phyloP scores from a whole-genome alignment of 1,139 yeast species.

The Geotrichum histeridarum region DNA sequence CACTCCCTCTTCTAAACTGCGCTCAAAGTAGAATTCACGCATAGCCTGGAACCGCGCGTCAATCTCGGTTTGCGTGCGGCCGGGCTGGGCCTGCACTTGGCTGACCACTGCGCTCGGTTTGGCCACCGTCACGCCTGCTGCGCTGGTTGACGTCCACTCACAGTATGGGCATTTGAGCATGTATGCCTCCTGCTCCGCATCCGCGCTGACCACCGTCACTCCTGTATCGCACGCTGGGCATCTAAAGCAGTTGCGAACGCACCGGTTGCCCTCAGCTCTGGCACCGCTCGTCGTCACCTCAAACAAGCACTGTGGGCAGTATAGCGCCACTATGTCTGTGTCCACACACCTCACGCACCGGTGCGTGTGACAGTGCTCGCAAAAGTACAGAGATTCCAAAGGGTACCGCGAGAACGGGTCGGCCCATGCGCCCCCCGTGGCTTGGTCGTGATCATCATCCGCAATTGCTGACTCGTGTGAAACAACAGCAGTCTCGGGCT shows the following conservation, averaged over 20 bases:
- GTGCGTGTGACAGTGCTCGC: constrained; percentile 28
- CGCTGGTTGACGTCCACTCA: constrained; percentile 22
- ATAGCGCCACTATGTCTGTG: constrained; percentile 28
- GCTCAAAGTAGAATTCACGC: constrained; percentile 19
- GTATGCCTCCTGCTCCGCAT: not conserved
- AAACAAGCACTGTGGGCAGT: constrained; percentile 31
- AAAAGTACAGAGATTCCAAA: constrained; percentile 26
- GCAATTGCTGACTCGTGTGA: not conserved
- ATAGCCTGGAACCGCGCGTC: constrained; percentile 18
- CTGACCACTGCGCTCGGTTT: constrained; percentile 4
- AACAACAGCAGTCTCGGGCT: constrained; percentile 1
- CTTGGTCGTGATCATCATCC: not conserved
- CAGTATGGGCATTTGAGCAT: constrained; percentile 27
- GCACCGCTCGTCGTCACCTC: constrained; percentile 31
- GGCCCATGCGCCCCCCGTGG: not conserved
- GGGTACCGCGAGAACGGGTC: constrained; percentile 20
- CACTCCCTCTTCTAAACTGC: constrained; percentile 20
- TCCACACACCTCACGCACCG: constrained; percentile 30
- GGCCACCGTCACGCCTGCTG: not conserved
- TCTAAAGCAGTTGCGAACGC: constrained; percentile 29
- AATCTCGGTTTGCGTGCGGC: constrained; percentile 2
- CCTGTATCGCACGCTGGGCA: constrained; percentile 29
- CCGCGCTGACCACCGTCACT: constrained; percentile 2
- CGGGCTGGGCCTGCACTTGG: not conserved
- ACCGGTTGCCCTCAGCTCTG: constrained; percentile 24